phyloP scores from a whole-genome alignment of 140 eudicot species.

The Anethum foeniculum region DNA sequence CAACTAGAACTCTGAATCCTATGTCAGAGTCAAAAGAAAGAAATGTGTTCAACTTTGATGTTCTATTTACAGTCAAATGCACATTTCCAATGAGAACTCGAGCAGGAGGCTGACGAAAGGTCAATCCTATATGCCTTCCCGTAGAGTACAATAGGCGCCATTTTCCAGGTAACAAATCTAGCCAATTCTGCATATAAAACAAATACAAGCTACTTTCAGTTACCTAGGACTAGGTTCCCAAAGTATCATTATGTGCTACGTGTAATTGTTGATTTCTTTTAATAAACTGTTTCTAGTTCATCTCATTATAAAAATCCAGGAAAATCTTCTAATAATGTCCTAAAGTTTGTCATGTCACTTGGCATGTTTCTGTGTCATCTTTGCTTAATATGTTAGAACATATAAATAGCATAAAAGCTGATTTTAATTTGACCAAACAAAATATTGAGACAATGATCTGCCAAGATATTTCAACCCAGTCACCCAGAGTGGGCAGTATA shows the following conservation, averaged over 20 bases:
- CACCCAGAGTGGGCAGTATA: neutral
- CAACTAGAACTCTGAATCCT: constrained; percentile 44
- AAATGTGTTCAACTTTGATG: constrained; percentile 34
- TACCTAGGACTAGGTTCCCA: neutral
- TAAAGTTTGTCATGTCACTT: neutral
- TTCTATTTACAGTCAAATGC: constrained; percentile 42
- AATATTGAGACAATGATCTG: neutral
- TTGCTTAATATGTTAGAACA: neutral
- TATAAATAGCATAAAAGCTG: neutral
- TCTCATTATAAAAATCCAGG: neutral
- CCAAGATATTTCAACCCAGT: neutral
- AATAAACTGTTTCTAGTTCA: neutral
- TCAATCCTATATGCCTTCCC: constrained; percentile 82
- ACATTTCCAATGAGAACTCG: constrained; percentile 72
- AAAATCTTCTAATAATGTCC: neutral
- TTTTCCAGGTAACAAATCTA: constrained; percentile 62
- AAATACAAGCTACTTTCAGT: neutral
- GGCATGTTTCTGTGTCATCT: neutral
- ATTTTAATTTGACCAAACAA: neutral
- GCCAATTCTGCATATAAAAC: constrained; percentile 56
- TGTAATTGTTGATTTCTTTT: neutral
- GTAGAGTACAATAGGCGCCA: constrained; percentile 86
- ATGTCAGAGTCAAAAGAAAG: constrained; percentile 52
- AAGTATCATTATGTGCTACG: neutral
- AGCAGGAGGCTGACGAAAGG: constrained; percentile 69